Percentiles rank a stretch among this genome's conserved stretches.
Evolutionary conservation across 306 rosid species (phyloP).

Genomic region (Sicyos baderoa): DNA sequence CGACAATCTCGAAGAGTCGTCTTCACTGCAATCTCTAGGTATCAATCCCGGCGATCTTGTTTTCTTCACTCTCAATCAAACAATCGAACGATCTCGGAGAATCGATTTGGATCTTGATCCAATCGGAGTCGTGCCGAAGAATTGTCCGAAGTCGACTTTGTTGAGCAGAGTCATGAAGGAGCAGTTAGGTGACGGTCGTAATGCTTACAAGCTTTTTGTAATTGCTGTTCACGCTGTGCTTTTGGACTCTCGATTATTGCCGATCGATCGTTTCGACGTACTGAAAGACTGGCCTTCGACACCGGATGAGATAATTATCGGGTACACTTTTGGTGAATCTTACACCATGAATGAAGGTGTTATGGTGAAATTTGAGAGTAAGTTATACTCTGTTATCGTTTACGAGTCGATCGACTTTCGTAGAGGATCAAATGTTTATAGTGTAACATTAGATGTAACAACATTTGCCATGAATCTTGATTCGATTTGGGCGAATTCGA

Average conservation of each 20-base stretch:
- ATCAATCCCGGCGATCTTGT: conserved; percentile 60
- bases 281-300: conserved; percentile 33
- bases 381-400: conserved; percentile 45
- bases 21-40: conserved; percentile 47
- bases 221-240: conserved; percentile 52
- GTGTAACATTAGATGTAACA: conserved; percentile 36
- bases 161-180: conserved; percentile 44
- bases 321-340: conserved; percentile 54
- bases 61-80: conserved; percentile 38
- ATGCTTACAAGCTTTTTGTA: conserved; percentile 37
- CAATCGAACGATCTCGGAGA: no score
- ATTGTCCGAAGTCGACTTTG: conserved; percentile 33
- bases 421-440: conserved; percentile 32
- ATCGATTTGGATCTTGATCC: no score
- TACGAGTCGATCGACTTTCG: conserved; percentile 40
- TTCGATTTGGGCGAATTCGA: neutral
- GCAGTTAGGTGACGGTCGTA: conserved; percentile 22
- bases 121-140: no score
- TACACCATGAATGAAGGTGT: conserved; percentile 23
- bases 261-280: conserved; percentile 28
- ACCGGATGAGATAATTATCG: conserved; percentile 19
- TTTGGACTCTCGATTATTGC: conserved; percentile 65
- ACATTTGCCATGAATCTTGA: conserved; percentile 33
- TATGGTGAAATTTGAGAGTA: conserved; percentile 44
- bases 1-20: conserved; percentile 49